phyloP scores from a whole-genome alignment of 2,329 filamentous ascomycete genomes.

The Hypoxylon sp. region DNA sequence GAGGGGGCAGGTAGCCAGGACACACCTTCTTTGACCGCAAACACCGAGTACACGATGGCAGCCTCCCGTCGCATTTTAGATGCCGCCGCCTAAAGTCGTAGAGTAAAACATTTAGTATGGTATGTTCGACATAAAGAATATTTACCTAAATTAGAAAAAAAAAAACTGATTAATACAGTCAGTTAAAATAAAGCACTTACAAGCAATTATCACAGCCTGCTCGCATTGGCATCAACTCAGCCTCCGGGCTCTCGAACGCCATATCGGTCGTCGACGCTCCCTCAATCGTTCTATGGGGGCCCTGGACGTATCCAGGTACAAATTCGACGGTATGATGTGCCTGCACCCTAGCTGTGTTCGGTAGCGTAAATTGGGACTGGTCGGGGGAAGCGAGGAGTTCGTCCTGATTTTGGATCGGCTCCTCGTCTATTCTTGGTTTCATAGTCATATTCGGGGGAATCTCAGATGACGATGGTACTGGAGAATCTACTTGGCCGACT shows the following conservation, averaged over 20 bases:
- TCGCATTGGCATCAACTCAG: background rate
- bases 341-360: too few species aligned
- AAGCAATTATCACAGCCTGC: slow-evolving; percentile 77
- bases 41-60: slow-evolving; percentile 73
- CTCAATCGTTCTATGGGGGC: background rate
- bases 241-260: background rate
- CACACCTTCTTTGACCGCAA: slow-evolving; percentile 71
- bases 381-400: too few species aligned
- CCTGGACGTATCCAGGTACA: background rate
- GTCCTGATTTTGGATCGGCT: too few species aligned
- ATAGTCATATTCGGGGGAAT: too few species aligned
- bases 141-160: slow-evolving; percentile 3
- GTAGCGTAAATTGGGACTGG: too few species aligned
- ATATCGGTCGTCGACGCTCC: background rate
- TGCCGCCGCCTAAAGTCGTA: slow-evolving; percentile 65
- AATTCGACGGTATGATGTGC: background rate
- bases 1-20: slow-evolving; percentile 72
- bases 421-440: too few species aligned
- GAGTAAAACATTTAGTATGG: slow-evolving; percentile 43
- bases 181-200: slow-evolving; percentile 61
- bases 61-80: slow-evolving; percentile 77
- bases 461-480: too few species aligned
- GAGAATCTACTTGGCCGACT: too few species aligned
- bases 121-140: slow-evolving; percentile 22
- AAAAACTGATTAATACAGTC: slow-evolving; percentile 18